Evolutionary conservation across 148 eudicot species (phyloP).

Genomic region (Limonium bicolor): DNA sequence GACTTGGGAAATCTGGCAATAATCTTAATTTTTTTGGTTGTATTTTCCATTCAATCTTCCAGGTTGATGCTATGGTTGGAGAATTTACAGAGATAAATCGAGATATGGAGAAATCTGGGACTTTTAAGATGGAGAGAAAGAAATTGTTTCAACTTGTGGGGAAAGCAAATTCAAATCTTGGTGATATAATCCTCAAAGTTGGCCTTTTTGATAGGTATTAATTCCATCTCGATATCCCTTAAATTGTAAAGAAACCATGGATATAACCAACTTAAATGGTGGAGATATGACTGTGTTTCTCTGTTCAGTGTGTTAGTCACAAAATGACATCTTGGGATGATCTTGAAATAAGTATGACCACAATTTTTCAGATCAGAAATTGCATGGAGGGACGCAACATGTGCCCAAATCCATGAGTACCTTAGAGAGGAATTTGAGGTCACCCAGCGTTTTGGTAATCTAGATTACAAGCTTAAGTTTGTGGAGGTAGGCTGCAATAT

Average conservation of each 20-base stretch:
- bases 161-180: conserved; percentile 88
- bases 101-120: conserved; percentile 83
- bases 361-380: conserved; percentile 78
- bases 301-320: too few species aligned
- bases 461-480: conserved; percentile 81
- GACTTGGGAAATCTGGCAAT: not conserved
- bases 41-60: conserved; percentile 7
- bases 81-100: conserved; percentile 88
- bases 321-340: too few species aligned
- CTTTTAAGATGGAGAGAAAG: conserved; percentile 76
- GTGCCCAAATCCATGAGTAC: conserved; percentile 72
- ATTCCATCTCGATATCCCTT: not conserved
- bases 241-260: too few species aligned
- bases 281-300: too few species aligned
- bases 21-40: too few species aligned
- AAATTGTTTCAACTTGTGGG: conserved; percentile 94
- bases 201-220: conserved; percentile 89
- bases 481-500: conserved; percentile 47
- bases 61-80: conserved; percentile 89
- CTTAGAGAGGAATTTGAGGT: conserved; percentile 89
- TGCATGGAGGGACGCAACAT: conserved; percentile 95
- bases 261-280: too few species aligned
- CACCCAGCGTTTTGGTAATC: conserved; percentile 83
- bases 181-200: conserved; percentile 87
- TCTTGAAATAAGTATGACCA: too few species aligned